phyloP scores from a whole-genome alignment of 768 basidiomycete genomes.

The Cystofilobasidium ferigula region DNA sequence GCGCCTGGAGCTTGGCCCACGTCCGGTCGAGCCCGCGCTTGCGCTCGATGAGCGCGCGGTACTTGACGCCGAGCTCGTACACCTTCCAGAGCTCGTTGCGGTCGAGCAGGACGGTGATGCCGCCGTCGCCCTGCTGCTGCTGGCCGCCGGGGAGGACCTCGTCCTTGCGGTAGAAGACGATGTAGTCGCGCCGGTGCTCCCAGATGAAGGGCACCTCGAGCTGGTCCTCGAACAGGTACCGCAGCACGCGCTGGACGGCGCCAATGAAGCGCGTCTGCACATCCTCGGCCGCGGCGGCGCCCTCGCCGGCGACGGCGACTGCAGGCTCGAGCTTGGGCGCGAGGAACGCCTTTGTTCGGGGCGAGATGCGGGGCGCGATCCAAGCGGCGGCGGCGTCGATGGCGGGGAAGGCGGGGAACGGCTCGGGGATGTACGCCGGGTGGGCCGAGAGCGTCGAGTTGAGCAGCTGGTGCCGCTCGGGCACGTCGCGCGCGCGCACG shows the following conservation, averaged over 20 bases:
- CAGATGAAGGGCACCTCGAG: constrained; percentile 93
- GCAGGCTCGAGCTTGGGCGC: constrained; percentile 2
- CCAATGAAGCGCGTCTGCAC: constrained; percentile 6
- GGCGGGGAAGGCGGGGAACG: constrained; percentile 52
- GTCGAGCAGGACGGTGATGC: constrained; percentile 49
- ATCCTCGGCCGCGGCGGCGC: constrained; percentile 2
- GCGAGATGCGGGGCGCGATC: constrained; percentile 71
- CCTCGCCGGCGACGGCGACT: too few relatives aligned
- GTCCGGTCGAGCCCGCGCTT: constrained; percentile 51
- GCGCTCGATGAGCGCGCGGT: constrained; percentile 71
- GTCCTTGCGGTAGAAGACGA: constrained; percentile 41
- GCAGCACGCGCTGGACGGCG: constrained; percentile 67
- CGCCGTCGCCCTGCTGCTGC: neutral
- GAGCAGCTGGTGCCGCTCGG: constrained; percentile 88
- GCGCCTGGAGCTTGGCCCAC: constrained; percentile 52
- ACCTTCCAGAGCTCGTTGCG: constrained; percentile 84
- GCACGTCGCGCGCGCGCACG: constrained; percentile 78
- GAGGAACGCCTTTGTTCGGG: constrained; percentile 42
- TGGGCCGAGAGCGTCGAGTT: constrained; percentile 67
- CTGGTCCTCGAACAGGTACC: constrained; percentile 72
- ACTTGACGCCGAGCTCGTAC: constrained; percentile 76
- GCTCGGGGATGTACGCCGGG: constrained; percentile 47
- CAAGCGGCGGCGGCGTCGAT: constrained; percentile 77
- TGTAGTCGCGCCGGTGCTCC: constrained; percentile 83
- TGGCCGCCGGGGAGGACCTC: constrained; percentile 1